Evolutionary conservation across 805 yeast species (phyloP).

Genomic region (Lachancea waltii): DNA sequence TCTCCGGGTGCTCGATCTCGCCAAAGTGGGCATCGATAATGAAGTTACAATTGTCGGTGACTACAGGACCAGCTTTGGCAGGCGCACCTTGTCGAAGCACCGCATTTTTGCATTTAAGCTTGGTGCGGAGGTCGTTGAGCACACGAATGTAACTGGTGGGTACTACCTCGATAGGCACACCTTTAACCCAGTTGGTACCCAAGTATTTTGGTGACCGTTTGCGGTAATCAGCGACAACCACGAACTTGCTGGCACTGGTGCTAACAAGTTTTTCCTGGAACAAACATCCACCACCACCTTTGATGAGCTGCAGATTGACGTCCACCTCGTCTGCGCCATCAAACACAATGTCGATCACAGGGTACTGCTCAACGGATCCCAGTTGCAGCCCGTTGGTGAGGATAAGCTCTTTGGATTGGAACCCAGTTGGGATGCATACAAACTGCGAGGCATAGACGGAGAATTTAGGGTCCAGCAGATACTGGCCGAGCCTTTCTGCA

Average conservation of each 20-base stretch:
- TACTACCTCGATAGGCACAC: slow-evolving; percentile 93
- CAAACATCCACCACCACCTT: slow-evolving; percentile 98
- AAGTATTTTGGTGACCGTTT: slow-evolving; percentile 62
- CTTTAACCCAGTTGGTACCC: slow-evolving; percentile 80
- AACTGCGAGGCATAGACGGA: slow-evolving; percentile 34
- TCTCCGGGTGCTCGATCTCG: slow-evolving; percentile 44
- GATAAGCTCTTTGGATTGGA: slow-evolving; percentile 85
- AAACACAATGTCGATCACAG: slow-evolving; percentile 83
- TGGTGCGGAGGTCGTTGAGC: slow-evolving; percentile 46
- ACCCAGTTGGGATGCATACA: slow-evolving; percentile 91
- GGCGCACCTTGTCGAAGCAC: slow-evolving; percentile 77
- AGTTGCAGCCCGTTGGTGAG: slow-evolving; percentile 70
- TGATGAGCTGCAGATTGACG: slow-evolving; percentile 69
- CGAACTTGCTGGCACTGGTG: slow-evolving; percentile 62
- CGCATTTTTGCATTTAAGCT: slow-evolving; percentile 47
- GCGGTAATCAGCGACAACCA: slow-evolving; percentile 88
- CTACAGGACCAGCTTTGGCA: slow-evolving; percentile 94
- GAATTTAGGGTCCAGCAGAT: slow-evolving; percentile 38
- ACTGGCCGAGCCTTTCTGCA: slow-evolving; percentile 80
- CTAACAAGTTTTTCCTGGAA: slow-evolving; percentile 96
- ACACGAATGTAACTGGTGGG: slow-evolving; percentile 83
- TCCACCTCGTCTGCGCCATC: slow-evolving; percentile 99
- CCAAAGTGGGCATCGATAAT: slow-evolving; percentile 93
- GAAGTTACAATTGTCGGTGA: slow-evolving; percentile 93
- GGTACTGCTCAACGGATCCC: slow-evolving; percentile 78